Percentiles rank a stretch among this genome's conserved stretches.
phyloP scores from a whole-genome alignment of 495 filamentous ascomycete species.

The Penicillium alfredii region DNA sequence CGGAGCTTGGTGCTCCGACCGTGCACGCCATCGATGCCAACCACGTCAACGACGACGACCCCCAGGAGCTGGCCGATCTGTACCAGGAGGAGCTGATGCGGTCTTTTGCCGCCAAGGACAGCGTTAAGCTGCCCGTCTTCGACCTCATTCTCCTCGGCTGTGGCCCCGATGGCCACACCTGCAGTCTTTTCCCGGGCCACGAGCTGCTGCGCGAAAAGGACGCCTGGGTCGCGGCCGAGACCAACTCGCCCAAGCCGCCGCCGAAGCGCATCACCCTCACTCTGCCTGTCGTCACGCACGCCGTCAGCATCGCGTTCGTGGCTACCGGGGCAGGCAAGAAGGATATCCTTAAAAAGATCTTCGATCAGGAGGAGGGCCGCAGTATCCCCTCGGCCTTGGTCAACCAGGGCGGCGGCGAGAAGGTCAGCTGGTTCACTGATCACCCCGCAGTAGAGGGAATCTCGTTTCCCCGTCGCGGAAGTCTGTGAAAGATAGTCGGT shows the following conservation, averaged over 20 bases:
- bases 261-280: slow-evolving; percentile 85
- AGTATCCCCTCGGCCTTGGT: slow-evolving; percentile 79
- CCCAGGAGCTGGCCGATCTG: slow-evolving; percentile 85
- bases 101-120: slow-evolving; percentile 77
- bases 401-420: slow-evolving; percentile 73
- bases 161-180: slow-evolving; percentile 95
- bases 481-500: slow-evolving; percentile 42
- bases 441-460: slow-evolving; percentile 75
- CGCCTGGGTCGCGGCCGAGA: slow-evolving; percentile 87
- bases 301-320: slow-evolving; percentile 79
- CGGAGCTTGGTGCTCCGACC: slow-evolving; percentile 53
- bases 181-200: slow-evolving; percentile 90
- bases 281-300: slow-evolving; percentile 80
- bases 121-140: slow-evolving; percentile 87
- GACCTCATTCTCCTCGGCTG: slow-evolving; percentile 88
- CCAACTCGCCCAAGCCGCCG: slow-evolving; percentile 92
- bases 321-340: slow-evolving; percentile 85
- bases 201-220: slow-evolving; percentile 78
- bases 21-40: slow-evolving; percentile 72
- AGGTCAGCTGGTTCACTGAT: slow-evolving; percentile 94
- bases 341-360: slow-evolving; percentile 86
- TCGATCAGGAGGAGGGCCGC: slow-evolving; percentile 68
- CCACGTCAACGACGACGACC: slow-evolving; percentile 71
- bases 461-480: slow-evolving; percentile 65
- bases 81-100: slow-evolving; percentile 87